Conservation (phyloP, 768 basidiomycete genomes). For the Leccinum aurantiacum region DNA sequence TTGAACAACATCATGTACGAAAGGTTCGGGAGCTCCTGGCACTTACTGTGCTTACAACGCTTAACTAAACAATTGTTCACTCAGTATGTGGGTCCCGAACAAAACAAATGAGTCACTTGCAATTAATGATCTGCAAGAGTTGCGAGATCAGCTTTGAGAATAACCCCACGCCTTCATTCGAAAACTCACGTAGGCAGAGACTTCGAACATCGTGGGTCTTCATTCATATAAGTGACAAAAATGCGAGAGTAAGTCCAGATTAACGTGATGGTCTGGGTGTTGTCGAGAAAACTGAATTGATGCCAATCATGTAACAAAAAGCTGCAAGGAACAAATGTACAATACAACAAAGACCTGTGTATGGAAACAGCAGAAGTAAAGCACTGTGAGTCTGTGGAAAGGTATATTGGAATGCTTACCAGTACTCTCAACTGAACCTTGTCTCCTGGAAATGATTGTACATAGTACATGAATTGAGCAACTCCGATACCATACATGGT, state of each 20-base stretch:
- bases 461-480: constrained; percentile 6
- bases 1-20: constrained; percentile 5
- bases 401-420: constrained; percentile 10
- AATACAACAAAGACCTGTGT: constrained; percentile 12
- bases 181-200: constrained; percentile 11
- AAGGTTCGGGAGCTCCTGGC: background rate
- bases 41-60: constrained; percentile 5
- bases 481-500: background rate
- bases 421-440: constrained; percentile 5
- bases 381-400: too few species aligned
- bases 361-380: background rate
- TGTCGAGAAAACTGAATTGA: constrained; percentile 10
- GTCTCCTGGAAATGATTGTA: constrained; percentile 19
- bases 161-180: background rate
- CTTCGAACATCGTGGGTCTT: background rate
- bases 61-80: background rate
- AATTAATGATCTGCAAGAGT: background rate
- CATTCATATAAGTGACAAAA: constrained; percentile 8
- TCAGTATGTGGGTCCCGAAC: background rate
- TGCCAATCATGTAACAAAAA: background rate
- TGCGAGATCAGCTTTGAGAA: background rate
- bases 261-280: background rate
- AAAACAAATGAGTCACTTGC: background rate
- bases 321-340: background rate
- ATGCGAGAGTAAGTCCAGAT: background rate